Evolutionary conservation across 108 stramenopile genomes (phyloP), one percentile per base, ranked within the genome.

Genomic region (Craspedostauros australis): DNA sequence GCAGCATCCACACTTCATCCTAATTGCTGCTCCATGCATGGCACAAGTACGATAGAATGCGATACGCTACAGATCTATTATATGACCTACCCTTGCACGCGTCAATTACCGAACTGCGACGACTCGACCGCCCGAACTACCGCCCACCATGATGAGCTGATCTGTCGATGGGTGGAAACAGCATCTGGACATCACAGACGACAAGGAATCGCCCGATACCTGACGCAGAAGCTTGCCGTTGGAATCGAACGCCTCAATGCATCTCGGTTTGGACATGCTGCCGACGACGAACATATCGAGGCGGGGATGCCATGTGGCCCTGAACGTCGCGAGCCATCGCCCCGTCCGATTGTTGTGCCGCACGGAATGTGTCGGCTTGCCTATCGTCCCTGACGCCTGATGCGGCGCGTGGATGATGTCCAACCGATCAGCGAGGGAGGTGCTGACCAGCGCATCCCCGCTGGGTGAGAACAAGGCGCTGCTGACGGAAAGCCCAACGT

Each of bases 331-430:
- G 26, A 93, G 53, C 84, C 84, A 93, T 20, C 87, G 67, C 8
- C 91, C 91, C 7, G 91, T 93, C 32, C 50, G 51, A 50, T 93
- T 93, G 58, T 93, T 77, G 58, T 93, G 91, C 14, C 54, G 54
- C 44, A 93, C 76, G 4, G 73, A 68, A 7, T 54, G 27, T 5
- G 66, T 57, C 1, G 82, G 80, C 28, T 62, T 56, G 34, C 54
- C 71, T 20, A 59, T 60, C 9, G 40, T 8, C 28, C 65, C 72
- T 16, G 57, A 46, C 7, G 9, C 51, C 1, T 9, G 8, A 40
- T 91, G 84, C 0, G 78, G 56, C 46, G 84, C 73, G 22, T 75
- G 57, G 11, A 77, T 56, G 21, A 91, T 60, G 8, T 91, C 85
- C 19, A 91, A 50, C 6, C 39, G 76, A 44, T 91, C 53, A 21